These are phyloP conservation scores for Dovyalis caffra DNA, from an alignment of 345 rosid genomes.

Conservation along the genomic window DNA sequence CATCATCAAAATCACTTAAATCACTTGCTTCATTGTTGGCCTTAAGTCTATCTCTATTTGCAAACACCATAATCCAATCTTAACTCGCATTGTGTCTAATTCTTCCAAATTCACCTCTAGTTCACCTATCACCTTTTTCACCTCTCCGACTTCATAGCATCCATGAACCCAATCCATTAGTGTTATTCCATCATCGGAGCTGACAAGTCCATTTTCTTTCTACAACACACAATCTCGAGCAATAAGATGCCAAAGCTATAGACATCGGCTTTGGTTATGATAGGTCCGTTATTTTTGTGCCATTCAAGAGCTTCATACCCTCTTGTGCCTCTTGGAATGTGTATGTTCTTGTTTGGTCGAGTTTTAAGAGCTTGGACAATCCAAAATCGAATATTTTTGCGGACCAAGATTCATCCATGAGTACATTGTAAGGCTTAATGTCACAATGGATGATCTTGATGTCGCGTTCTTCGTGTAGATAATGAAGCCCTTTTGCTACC, in stretches of 20 bases:
- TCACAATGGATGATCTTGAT: slow-evolving; percentile 19
- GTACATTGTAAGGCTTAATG: slow-evolving; percentile 12
- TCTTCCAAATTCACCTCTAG: slow-evolving; percentile 1
- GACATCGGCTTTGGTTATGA: slow-evolving; percentile 16
- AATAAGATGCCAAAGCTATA: slow-evolving; percentile 26
- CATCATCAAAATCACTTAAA: slow-evolving; percentile 12
- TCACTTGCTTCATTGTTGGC: slow-evolving; percentile 6
- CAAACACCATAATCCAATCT: neutral
- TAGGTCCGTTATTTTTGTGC: neutral
- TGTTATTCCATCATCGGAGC: neutral
- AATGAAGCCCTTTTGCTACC: slow-evolving; percentile 1
- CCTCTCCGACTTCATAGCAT: slow-evolving; percentile 14
- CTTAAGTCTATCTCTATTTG: neutral
- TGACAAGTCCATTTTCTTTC: neutral
- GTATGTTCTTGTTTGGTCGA: slow-evolving; percentile 18
- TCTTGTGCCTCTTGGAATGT: slow-evolving; percentile 5
- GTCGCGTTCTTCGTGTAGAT: slow-evolving; percentile 17
- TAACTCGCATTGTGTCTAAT: slow-evolving; percentile 1
- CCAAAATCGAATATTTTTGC: slow-evolving; percentile 13
- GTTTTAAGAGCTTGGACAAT: slow-evolving; percentile 9
- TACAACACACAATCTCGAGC: slow-evolving; percentile 5
- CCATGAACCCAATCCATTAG: slow-evolving; percentile 21
- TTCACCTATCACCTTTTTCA: slow-evolving; percentile 11
- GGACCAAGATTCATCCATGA: neutral
- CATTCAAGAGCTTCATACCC: slow-evolving; percentile 9